A percentile compares a stretch with the other conserved stretches of the same genome.
These are phyloP conservation scores for Chaetomium cochliodes DNA, from an alignment of 495 filamentous ascomycete species.

Conservation along the genomic window DNA sequence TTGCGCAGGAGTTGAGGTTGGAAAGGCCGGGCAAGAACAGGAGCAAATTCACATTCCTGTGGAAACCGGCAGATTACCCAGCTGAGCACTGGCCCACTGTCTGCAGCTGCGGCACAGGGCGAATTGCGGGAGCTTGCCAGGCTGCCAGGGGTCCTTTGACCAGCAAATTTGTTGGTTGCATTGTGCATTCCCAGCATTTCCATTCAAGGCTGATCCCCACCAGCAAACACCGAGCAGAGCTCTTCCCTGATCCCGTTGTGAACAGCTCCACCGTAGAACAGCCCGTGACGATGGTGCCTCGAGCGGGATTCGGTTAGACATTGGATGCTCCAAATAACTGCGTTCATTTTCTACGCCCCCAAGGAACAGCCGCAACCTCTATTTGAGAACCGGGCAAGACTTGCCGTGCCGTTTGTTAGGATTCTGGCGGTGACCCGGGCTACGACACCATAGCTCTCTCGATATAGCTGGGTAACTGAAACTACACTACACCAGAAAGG, in stretches of 20 bases:
- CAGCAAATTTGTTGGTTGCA: conserved; percentile 17
- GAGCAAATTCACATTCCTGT: conserved; percentile 41
- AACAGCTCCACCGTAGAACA: not conserved
- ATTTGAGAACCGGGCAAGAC: not conserved
- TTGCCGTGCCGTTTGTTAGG: conserved; percentile 1
- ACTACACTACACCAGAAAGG: conserved; percentile 7
- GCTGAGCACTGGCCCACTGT: conserved; percentile 36
- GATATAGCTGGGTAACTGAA: conserved; percentile 10
- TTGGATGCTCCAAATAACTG: not conserved
- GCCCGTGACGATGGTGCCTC: not conserved
- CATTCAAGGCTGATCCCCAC: conserved; percentile 1
- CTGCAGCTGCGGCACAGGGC: conserved; percentile 26
- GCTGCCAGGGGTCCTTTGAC: conserved; percentile 23
- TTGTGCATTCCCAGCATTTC: conserved; percentile 6
- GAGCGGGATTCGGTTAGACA: not conserved
- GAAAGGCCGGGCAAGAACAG: conserved; percentile 15
- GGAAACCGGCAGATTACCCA: conserved; percentile 40
- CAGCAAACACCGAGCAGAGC: not conserved
- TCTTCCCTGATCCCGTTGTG: not conserved
- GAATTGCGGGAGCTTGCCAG: conserved; percentile 21
- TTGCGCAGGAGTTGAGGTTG: conserved; percentile 15
- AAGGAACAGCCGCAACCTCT: not conserved
- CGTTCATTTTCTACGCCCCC: not conserved
- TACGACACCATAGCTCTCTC: conserved; percentile 23
- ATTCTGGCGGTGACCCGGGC: conserved; percentile 12